Base-by-base conservation (phyloP, 805 yeast species). In the Zygoascus flipseniorum region DNA sequence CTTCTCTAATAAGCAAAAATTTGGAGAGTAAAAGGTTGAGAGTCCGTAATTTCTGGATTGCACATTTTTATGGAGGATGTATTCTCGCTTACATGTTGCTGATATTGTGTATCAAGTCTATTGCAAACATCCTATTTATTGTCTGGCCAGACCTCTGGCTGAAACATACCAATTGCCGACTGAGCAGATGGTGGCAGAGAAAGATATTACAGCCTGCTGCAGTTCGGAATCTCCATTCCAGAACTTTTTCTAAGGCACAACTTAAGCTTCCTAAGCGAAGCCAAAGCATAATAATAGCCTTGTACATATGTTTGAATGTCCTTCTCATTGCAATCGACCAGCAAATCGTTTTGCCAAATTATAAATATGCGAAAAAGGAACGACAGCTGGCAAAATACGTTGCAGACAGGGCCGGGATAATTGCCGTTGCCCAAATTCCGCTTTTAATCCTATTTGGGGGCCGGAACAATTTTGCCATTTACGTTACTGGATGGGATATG, bases 381-480 rank as follows among this genome's bases (percentile, higher is more conserved):
- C 50, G 63, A 41, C 65, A 55, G 32, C 32, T 52, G 18, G 53
- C 62, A 19, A 72, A 71, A 55, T 69, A 72, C 2, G 49, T 73
- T 3, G 74, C 66, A 50, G 52, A 51, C 5, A 44, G 61, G 14
- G 64, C 61, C 48, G 35, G 52, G 3, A 50, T 51, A 16, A 4
- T 57, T 10, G 50, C 55, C 1, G 23, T 76, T 53, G 20, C 43
- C 13, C 67, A 78, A 62, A 53, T 71, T 1, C 67, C 64, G 11
- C 57, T 65, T 44, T 48, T 62, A 2, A 81, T 83, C 68, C 68
- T 77, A 54, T 92, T 86, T 69, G 82, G 76, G 5, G 84, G 85
- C 32, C 72, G 93, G 60, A 86, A 86, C 65, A 86, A 85, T 62
- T 80, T 87, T 20, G 71, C 85, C 60, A 77, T 78, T 56, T 70